phyloP scores from a whole-genome alignment of 345 rosid species.

The Hypericum perforatum region DNA sequence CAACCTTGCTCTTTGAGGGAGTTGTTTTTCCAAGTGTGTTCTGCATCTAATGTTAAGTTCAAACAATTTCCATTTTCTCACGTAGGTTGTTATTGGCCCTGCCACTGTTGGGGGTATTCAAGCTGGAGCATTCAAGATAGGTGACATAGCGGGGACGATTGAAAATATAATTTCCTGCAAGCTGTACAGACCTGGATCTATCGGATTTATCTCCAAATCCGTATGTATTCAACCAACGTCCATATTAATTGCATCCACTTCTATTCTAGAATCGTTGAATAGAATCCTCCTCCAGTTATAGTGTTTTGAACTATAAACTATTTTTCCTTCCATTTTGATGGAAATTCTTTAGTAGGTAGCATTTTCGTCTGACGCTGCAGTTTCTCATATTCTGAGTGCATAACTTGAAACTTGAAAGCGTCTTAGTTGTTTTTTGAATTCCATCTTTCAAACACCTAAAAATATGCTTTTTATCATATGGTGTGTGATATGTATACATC shows the following conservation, averaged over 20 bases:
- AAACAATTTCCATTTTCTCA: slow-evolving; percentile 12
- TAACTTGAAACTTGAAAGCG: too few species aligned
- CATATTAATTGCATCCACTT: not conserved
- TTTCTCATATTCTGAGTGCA: too few species aligned
- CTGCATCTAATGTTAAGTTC: slow-evolving; percentile 6
- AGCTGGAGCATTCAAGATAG: slow-evolving; percentile 98
- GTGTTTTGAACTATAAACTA: too few species aligned
- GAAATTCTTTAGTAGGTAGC: too few species aligned
- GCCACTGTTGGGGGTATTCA: slow-evolving; percentile 98
- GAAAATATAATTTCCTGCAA: slow-evolving; percentile 88
- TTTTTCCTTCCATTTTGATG: too few species aligned
- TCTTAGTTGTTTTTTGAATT: too few species aligned
- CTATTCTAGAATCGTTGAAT: too few species aligned
- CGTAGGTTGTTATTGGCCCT: slow-evolving; percentile 95
- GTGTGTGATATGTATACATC: not conserved
- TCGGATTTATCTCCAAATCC: slow-evolving; percentile 96
- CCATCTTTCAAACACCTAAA: too few species aligned
- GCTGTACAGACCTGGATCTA: slow-evolving; percentile 93
- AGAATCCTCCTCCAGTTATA: not conserved
- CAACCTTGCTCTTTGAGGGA: not conserved
- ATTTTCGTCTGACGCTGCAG: too few species aligned
- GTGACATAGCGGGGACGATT: slow-evolving; percentile 98
- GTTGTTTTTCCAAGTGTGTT: not conserved
- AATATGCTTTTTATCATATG: not conserved
- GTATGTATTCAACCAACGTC: slow-evolving; percentile 34